Percentiles rank a stretch among this genome's conserved stretches.
Evolutionary conservation across 208 protist species (phyloP).

Genomic region (Eutreptiella sp.): DNA sequence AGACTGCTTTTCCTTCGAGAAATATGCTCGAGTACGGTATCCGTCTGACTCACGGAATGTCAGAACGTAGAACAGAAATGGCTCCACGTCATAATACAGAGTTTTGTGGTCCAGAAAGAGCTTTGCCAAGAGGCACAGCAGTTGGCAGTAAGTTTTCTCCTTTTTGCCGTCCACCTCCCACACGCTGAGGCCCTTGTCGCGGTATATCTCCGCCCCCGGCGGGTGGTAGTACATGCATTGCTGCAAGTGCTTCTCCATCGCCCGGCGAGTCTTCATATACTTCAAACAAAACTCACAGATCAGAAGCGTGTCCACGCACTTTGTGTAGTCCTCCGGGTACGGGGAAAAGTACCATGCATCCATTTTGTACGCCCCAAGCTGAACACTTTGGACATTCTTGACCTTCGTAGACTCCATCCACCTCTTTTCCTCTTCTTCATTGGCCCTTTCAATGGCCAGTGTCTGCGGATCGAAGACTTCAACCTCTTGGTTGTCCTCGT

Average conservation of each 20-base stretch:
- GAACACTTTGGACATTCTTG: slow-evolving; percentile 93
- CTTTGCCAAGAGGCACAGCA: slow-evolving; percentile 97
- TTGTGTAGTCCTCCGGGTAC: too few relatives aligned
- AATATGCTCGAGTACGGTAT: slow-evolving; percentile 95
- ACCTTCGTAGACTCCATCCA: too few relatives aligned
- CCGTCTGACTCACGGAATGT: slow-evolving; percentile 82
- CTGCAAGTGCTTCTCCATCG: slow-evolving; percentile 65
- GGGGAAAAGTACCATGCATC: slow-evolving; percentile 97
- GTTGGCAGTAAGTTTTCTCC: slow-evolving; percentile 94
- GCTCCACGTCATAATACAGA: slow-evolving; percentile 98
- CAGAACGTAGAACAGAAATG: slow-evolving; percentile 98
- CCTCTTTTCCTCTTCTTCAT: too few relatives aligned
- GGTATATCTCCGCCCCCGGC: slow-evolving; percentile 73
- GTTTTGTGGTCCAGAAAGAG: slow-evolving; percentile 99
- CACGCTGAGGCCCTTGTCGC: slow-evolving; percentile 75
- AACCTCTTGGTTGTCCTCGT: too few relatives aligned
- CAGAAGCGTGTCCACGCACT: too few relatives aligned
- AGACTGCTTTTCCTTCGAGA: slow-evolving; percentile 95
- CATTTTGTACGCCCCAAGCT: slow-evolving; percentile 88
- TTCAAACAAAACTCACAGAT: slow-evolving; percentile 96
- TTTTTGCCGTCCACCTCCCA: slow-evolving; percentile 93
- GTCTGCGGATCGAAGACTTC: too few relatives aligned
- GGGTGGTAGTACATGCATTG: slow-evolving; percentile 78
- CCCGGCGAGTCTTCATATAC: slow-evolving; percentile 76
- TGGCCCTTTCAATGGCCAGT: too few relatives aligned